Percentiles rank a stretch among this genome's conserved stretches.
Conservation (phyloP, 179 eudicot genomes). For the Corrigiola litoralis region DNA sequence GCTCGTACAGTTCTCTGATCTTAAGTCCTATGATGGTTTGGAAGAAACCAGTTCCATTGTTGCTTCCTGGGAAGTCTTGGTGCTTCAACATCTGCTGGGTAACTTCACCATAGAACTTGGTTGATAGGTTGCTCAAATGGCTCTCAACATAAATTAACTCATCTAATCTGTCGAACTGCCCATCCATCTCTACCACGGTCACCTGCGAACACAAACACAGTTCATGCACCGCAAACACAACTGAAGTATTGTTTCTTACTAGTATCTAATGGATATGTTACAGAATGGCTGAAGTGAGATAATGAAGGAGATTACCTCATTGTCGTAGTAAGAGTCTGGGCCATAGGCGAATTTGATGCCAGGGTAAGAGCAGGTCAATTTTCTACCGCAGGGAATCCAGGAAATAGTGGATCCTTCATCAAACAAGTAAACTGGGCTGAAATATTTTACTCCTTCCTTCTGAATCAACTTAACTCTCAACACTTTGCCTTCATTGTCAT, state of each 20-base stretch:
- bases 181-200: slow-evolving; percentile 91
- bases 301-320: slow-evolving; percentile 53
- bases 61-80: slow-evolving; percentile 94
- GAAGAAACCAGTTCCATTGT: slow-evolving; percentile 96
- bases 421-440: slow-evolving; percentile 92
- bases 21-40: slow-evolving; percentile 92
- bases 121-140: slow-evolving; percentile 90
- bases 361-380: slow-evolving; percentile 92
- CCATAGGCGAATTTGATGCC: slow-evolving; percentile 94
- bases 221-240: not conserved
- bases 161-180: slow-evolving; percentile 92
- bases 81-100: slow-evolving; percentile 99
- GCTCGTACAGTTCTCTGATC: slow-evolving; percentile 93
- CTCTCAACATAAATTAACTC: slow-evolving; percentile 88
- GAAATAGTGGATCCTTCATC: slow-evolving; percentile 94
- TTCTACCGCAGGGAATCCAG: slow-evolving; percentile 96
- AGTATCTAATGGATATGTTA: not conserved
- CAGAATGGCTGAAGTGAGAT: not conserved
- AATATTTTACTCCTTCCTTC: slow-evolving; percentile 84
- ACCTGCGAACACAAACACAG: slow-evolving; percentile 41
- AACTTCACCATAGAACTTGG: slow-evolving; percentile 94
- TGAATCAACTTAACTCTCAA: slow-evolving; percentile 87
- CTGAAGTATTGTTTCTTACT: no score
- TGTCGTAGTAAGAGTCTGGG: slow-evolving; percentile 75
- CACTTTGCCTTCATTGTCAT: slow-evolving; percentile 90